These are phyloP conservation scores for Grigorovia humatica DNA, from an alignment of 805 yeast genomes.

Conservation along the genomic window DNA sequence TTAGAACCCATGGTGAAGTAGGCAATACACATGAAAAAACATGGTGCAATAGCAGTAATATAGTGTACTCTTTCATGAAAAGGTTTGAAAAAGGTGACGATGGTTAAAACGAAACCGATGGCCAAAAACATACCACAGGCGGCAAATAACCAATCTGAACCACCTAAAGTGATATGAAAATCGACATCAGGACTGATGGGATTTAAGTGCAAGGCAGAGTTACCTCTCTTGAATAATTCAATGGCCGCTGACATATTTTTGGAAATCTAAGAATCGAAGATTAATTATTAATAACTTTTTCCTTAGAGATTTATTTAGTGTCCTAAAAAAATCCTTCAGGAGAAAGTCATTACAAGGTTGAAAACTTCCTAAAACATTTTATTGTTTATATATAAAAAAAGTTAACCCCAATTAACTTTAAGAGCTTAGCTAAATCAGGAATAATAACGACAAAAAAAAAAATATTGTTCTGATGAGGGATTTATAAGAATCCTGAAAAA, in stretches of 20 bases:
- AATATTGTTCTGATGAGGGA: not conserved
- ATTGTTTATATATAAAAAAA: not conserved
- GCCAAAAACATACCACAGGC: conserved; percentile 40
- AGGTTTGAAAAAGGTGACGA: conserved; percentile 22
- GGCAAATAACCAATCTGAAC: conserved; percentile 65
- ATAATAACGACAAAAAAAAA: not conserved
- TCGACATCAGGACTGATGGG: conserved; percentile 36
- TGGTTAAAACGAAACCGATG: conserved; percentile 24
- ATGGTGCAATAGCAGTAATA: conserved; percentile 35
- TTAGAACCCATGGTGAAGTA: conserved; percentile 53
- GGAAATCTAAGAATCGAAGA: not conserved
- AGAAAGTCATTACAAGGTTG: not conserved
- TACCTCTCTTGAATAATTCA: conserved; percentile 23
- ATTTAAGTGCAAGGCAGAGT: conserved; percentile 37
- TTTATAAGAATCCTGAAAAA: too few species aligned
- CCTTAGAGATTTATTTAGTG: not conserved
- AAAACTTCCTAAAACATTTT: not conserved
- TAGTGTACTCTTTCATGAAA: conserved; percentile 29
- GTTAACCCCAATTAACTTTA: not conserved
- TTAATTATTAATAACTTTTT: not conserved
- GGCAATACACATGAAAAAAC: conserved; percentile 36
- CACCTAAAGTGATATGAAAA: conserved; percentile 46
- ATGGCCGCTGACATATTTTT: conserved; percentile 9
- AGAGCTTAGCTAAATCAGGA: not conserved
- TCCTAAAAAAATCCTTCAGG: not conserved